phyloP scores from a whole-genome alignment of 768 basidiomycete genomes.

The Russula abietina region DNA sequence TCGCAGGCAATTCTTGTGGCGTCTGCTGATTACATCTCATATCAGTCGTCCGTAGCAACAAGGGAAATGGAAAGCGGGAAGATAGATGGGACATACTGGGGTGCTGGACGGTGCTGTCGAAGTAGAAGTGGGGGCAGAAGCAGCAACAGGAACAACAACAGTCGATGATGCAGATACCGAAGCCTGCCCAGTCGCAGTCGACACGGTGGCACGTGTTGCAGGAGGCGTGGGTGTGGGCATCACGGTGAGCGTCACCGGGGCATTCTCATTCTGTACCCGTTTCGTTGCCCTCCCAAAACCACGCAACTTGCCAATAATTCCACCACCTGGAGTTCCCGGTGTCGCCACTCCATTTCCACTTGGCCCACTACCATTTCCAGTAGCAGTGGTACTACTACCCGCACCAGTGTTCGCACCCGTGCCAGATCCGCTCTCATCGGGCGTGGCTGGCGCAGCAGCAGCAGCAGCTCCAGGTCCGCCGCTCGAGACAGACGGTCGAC shows the following conservation, averaged over 20 bases:
- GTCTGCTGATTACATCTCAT: conserved; percentile 16
- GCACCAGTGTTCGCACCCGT: not conserved
- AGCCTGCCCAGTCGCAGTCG: not conserved
- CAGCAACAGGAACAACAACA: not conserved
- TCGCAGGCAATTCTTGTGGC: conserved; percentile 19
- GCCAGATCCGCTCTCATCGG: conserved; percentile 37
- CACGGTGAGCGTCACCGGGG: conserved; percentile 13
- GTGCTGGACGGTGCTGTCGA: not conserved
- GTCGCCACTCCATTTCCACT: not conserved
- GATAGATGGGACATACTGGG: not conserved
- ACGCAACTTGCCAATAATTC: conserved; percentile 77
- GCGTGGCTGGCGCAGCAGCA: conserved; percentile 28
- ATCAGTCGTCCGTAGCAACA: not conserved
- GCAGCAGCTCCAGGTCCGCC: conserved; percentile 34
- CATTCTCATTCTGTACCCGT: conserved; percentile 32
- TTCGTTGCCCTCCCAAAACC: conserved; percentile 59
- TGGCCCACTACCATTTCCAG: not conserved
- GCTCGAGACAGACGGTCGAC: conserved; percentile 42
- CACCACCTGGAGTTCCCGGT: conserved; percentile 34
- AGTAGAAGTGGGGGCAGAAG: not conserved
- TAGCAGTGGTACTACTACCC: not conserved
- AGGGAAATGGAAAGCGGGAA: not conserved
- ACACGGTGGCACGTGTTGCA: not conserved
- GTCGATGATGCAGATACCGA: not conserved
- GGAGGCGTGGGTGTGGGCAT: conserved; percentile 14